A percentile compares a stretch with the other conserved stretches of the same genome.
Conservation (phyloP, 2,329 filamentous ascomycete genomes). For the Dactylellina sp. region DNA sequence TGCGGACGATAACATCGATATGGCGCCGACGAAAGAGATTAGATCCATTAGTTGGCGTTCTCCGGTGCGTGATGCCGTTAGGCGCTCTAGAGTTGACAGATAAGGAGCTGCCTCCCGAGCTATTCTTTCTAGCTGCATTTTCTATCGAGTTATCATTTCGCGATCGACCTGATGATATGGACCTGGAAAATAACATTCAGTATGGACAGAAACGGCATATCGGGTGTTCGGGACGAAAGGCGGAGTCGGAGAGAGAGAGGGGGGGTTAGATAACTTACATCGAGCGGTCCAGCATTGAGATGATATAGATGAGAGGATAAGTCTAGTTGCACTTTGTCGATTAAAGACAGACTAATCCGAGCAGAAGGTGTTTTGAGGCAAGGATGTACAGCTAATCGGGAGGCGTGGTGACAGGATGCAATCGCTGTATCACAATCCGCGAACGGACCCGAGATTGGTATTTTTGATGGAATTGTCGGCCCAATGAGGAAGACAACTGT, state of each 20-base stretch:
- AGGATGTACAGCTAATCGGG: conserved; percentile 55
- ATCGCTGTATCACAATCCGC: conserved; percentile 52
- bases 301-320: conserved; percentile 33
- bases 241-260: conserved; percentile 18
- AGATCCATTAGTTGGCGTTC: conserved; percentile 44
- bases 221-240: conserved; percentile 26
- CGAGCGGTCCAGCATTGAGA: conserved; percentile 56
- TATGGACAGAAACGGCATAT: conserved; percentile 10
- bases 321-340: conserved; percentile 12
- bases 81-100: conserved; percentile 40
- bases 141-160: conserved; percentile 55
- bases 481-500: conserved; percentile 57
- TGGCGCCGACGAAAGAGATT: conserved; percentile 56
- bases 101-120: conserved; percentile 51
- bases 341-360: conserved; percentile 44
- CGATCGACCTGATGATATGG: conserved; percentile 55
- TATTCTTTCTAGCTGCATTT: conserved; percentile 54
- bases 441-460: conserved; percentile 38
- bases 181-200: conserved; percentile 37
- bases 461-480: conserved; percentile 41
- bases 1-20: conserved; percentile 56
- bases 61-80: conserved; percentile 49
- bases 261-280: conserved; percentile 37
- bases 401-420: conserved; percentile 45
- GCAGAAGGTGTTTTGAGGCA: conserved; percentile 36